phyloP scores from a whole-genome alignment of 2,329 filamentous ascomycete genomes.

The Beauveria australis region DNA sequence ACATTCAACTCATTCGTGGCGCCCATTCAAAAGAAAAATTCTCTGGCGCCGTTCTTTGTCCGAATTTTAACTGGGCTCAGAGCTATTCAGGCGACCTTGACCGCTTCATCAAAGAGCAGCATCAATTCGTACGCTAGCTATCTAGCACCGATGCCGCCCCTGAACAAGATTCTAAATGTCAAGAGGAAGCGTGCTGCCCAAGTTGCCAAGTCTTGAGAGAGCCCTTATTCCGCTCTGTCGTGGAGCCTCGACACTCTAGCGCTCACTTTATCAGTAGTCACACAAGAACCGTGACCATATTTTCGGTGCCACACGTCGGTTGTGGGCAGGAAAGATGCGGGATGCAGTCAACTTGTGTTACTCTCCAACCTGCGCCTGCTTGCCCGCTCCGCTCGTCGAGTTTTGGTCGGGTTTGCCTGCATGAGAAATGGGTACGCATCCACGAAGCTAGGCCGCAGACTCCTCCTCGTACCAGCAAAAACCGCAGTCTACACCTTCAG shows the following conservation, averaged over 20 bases:
- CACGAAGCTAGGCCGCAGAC: not conserved
- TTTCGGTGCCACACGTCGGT: not conserved
- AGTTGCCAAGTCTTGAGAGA: not conserved
- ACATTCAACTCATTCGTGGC: not conserved
- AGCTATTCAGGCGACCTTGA: not conserved
- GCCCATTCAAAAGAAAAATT: not conserved
- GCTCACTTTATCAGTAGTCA: not conserved
- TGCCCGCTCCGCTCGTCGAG: not conserved
- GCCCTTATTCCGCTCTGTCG: not conserved
- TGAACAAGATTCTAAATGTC: not conserved
- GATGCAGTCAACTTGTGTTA: not conserved
- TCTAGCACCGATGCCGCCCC: not conserved
- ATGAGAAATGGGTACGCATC: slow-evolving; percentile 7
- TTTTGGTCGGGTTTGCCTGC: slow-evolving; percentile 1
- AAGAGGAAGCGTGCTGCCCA: no score
- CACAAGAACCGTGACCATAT: not conserved
- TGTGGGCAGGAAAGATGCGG: not conserved
- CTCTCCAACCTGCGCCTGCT: not conserved
- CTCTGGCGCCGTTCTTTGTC: not conserved
- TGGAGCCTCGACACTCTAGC: not conserved
- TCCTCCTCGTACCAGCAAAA: not conserved
- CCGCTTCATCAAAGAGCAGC: slow-evolving; percentile 1
- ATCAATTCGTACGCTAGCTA: not conserved
- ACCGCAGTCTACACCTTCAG: slow-evolving; percentile 8
- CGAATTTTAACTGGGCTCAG: not conserved